These are phyloP conservation scores for Laburnicola sp. DNA, from an alignment of 2,329 filamentous ascomycete genomes.

Conservation along the genomic window DNA sequence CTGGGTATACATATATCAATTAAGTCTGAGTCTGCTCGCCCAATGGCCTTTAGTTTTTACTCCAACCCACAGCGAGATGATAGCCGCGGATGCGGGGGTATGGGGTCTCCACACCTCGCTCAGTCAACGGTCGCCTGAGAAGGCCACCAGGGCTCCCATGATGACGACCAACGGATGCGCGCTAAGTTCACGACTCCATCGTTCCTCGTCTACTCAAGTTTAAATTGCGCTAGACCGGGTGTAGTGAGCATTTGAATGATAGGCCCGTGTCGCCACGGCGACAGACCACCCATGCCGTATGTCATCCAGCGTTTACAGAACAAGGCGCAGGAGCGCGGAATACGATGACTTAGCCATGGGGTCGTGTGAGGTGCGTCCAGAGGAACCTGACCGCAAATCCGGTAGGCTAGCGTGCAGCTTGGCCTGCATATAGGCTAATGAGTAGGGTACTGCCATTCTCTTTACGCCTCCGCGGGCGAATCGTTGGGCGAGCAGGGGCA, in stretches of 20 bases:
- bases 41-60: conserved; percentile 8
- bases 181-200: conserved; percentile 28
- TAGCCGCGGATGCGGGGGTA: conserved; percentile 40
- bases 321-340: conserved; percentile 34
- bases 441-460: conserved; percentile 17
- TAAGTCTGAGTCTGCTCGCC: conserved; percentile 5
- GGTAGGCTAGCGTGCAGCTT: conserved; percentile 22
- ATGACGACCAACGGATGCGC: conserved; percentile 18
- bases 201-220: conserved; percentile 24
- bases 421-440: conserved; percentile 37
- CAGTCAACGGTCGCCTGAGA: conserved; percentile 30
- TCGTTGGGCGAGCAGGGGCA: conserved; percentile 20
- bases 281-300: conserved; percentile 11
- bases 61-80: conserved; percentile 35
- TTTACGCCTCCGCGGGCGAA: conserved; percentile 18
- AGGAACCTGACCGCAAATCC: conserved; percentile 17
- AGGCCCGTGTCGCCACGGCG: conserved; percentile 4
- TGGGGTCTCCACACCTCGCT: conserved; percentile 39
- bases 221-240: conserved; percentile 35
- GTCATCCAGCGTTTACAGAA: conserved; percentile 29
- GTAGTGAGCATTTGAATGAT: not conserved
- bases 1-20: conserved; percentile 19
- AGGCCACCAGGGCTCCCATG: conserved; percentile 29
- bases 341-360: conserved; percentile 21
- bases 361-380: conserved; percentile 18